Base-by-base conservation (phyloP, 2,329 filamentous ascomycete species). In the Xylariaceae sp. region DNA sequence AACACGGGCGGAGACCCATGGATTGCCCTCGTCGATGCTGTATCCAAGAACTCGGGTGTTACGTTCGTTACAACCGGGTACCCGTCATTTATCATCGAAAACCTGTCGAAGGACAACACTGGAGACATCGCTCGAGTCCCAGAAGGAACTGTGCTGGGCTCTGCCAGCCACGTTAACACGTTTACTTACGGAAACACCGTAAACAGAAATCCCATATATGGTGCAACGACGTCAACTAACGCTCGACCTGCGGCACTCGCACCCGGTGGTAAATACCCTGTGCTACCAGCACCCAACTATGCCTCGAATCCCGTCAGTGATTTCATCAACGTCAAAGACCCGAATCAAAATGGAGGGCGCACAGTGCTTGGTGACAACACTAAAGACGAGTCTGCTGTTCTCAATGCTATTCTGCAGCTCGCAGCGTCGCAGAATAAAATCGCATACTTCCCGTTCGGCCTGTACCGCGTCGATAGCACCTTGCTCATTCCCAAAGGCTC, bases 381-480 rank as follows among this genome's bases (percentile, higher is more conserved):
- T 6, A 47, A 58, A 11, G 73, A 76, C 53, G 73, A 76, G 31
- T 60, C 70, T 0, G 65, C 51, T 0, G 64, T 63, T 13, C 64
- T 76, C 6, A 75, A 75, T 56, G 58, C 66, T 36, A 64, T 74
- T 9, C 65, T 76, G 14, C 56, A 63, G 22, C 61, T 60, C 18
- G 73, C 72, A 7, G 73, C 71, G 1, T 42, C 66, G 65, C 57
- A 61, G 3, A 66, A 68, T 47, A 71, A 75, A 53, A 72, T 83
- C 46, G 75, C 78, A 14, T 84, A 76, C 61, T 76, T 84, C 59
- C 79, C 80, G 33, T 76, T 76, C 48, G 81, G 81, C 40, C 73
- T 78, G 48, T 83, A 84, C 63, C 68, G 75, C 10, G 73, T 83
- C 22, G 73, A 73, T 13, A 69, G 71, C 42, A 83, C 81, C 1